These are phyloP conservation scores for Nemania sp. DNA, from an alignment of 2,329 filamentous ascomycete species.

Conservation along the genomic window DNA sequence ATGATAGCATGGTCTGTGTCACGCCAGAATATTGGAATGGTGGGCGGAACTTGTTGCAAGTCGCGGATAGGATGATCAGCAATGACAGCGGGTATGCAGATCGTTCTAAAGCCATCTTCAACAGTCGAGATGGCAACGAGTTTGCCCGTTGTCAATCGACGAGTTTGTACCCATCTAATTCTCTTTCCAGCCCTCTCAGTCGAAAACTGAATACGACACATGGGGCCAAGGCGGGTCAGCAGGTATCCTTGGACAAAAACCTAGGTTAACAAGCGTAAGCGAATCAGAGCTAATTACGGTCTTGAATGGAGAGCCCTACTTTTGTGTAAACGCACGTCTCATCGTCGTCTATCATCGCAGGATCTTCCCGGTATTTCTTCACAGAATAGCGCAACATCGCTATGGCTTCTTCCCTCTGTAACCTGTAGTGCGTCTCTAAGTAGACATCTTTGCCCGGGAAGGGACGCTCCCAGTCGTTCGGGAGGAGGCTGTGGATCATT, in stretches of 20 bases:
- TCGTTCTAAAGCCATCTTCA: slow-evolving; percentile 64
- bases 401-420: slow-evolving; percentile 75
- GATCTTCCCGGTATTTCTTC: slow-evolving; percentile 54
- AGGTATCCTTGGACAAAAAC: slow-evolving; percentile 69
- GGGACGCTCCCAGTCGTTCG: slow-evolving; percentile 59
- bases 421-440: slow-evolving; percentile 72
- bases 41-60: slow-evolving; percentile 69
- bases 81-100: slow-evolving; percentile 73
- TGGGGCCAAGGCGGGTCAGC: slow-evolving; percentile 65
- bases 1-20: slow-evolving; percentile 62
- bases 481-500: slow-evolving; percentile 45
- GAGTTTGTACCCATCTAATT: slow-evolving; percentile 66
- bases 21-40: slow-evolving; percentile 77
- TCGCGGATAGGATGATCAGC: slow-evolving; percentile 67
- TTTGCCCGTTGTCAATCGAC: slow-evolving; percentile 56
- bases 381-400: slow-evolving; percentile 72
- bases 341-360: slow-evolving; percentile 60
- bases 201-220: slow-evolving; percentile 72
- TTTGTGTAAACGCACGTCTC: slow-evolving; percentile 71
- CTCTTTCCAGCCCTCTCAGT: slow-evolving; percentile 65
- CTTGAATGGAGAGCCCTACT: slow-evolving; percentile 47
- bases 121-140: slow-evolving; percentile 58
- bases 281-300: background rate
- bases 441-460: slow-evolving; percentile 69
- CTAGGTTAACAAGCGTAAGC: slow-evolving; percentile 49